Base-by-base conservation (phyloP, 2,329 filamentous ascomycete genomes). In the Phialophora verrucosa region DNA sequence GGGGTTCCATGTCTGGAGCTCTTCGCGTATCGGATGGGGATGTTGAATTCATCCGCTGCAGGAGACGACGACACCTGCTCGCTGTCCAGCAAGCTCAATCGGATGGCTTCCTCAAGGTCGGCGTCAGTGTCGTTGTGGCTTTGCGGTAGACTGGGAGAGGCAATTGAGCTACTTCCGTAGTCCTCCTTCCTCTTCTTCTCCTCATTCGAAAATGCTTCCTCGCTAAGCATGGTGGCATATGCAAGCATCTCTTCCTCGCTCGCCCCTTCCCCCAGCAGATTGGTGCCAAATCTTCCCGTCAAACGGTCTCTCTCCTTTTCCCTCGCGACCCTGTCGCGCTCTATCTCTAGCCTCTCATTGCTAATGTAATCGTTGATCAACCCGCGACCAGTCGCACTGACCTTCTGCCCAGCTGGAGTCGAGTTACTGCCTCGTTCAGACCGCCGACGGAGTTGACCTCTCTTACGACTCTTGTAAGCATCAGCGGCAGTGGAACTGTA, bases 401-500 rank as follows among this genome's bases (percentile, higher is more conserved):
- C 88, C 8, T 85, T 82, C 69, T 89, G 86, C 7, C 78, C 75
- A 14, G 82, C 84, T 11, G 81, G 79, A 8, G 74, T 75, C 5
- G 80, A 80, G 72, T 90, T 90, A 73, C 82, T 87, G 25, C 87
- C 84, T 42, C 88, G 84, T 69, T 88, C 88, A 0, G 88, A 86
- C 65, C 92, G 89, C 44, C 92, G 89, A 59, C 69, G 69, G 10
- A 74, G 66, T 14, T 90, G 80, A 8, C 88, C 89, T n/a, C 93
- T 90, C 78, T 96, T 97, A 69, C 87, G 91, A 63, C 88, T 88
- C 59, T 90, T 86, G 66, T 90, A 87, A 67, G 92, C 88, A 73
- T 90, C 89, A 0, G 90, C 90, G 10, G 85, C 85, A 27, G 85
- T 85, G n/a, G 93, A 94, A 76, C 91, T 96, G 76, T 96, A 98